Base-by-base conservation (phyloP, 352 stramenopile genomes). In the Phytophthora megakarya region DNA sequence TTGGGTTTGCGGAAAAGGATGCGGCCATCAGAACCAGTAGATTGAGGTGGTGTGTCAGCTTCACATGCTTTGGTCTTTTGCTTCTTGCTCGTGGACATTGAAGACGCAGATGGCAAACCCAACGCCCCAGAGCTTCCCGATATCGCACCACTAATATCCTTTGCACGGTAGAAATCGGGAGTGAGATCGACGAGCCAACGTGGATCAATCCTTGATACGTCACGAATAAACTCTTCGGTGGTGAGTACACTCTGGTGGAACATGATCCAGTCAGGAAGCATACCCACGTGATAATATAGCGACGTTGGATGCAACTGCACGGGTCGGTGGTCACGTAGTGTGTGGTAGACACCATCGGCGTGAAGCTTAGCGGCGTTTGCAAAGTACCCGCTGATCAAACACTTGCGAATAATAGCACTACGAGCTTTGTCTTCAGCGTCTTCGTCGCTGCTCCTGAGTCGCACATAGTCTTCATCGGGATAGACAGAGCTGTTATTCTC, bases 181-280 rank as follows among this genome's bases (percentile, higher is more conserved):
- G 83, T 81, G 1, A 86, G 68, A 25, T 66, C 65, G 15, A 92
- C 68, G 23, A 94, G 71, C 86, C 86, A 94, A 25, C 86, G 80
- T 7, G 86, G 86, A 21, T 94, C 80, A 42, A 94, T 90, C 46
- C 62, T 84, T 12, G 70, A 79, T 33, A 92, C 78, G 39, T 90
- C 80, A 10, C 83, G 81, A 22, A 96, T 84, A 56, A 92, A 98
- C 73, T 99, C 97, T 56, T 99, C 97, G 0, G 89, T 98, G 1
- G 98, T 99, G 43, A 98, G 90, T 22, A 99, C 97, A 39, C 99
- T 96, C 73, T 99, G 96, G 66, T 99, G 97, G 75, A 99, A 99
- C 28, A 98, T 81, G 16, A 99, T 93, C 85, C 98, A 99, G 69
- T 99, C 97, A 3, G 98, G 98, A 30, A 95, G 79, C 11, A 71